These are phyloP conservation scores for Tieghemostelium lacteum DNA, from an alignment of 78 protist genomes.

Conservation along the genomic window DNA sequence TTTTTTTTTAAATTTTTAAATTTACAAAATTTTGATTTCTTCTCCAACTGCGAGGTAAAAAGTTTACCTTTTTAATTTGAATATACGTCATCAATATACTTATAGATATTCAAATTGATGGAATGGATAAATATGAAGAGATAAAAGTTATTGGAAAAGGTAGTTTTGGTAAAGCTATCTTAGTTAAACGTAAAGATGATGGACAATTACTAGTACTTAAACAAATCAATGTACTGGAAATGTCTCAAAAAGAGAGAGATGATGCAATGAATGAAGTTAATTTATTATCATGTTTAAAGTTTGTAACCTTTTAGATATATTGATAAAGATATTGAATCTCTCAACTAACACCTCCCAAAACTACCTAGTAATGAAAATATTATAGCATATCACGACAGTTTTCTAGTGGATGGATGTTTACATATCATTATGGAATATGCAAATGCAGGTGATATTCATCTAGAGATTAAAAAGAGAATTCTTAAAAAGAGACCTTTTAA, in stretches of 20 bases:
- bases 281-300: slow-evolving; percentile 75
- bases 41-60: too few species aligned
- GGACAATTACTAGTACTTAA: slow-evolving; percentile 82
- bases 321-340: too few species aligned
- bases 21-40: too few species aligned
- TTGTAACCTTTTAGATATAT: slow-evolving; percentile 29
- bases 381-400: slow-evolving; percentile 86
- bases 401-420: slow-evolving; percentile 78
- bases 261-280: slow-evolving; percentile 86
- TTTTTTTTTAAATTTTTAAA: too few species aligned
- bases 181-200: slow-evolving; percentile 48
- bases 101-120: too few species aligned
- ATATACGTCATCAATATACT: too few species aligned
- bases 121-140: slow-evolving; percentile 70
- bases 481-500: slow-evolving; percentile 28
- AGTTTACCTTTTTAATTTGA: too few species aligned
- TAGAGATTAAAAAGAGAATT: slow-evolving; percentile 41
- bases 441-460: slow-evolving; percentile 81
- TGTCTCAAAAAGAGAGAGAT: slow-evolving; percentile 45
- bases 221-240: slow-evolving; percentile 85
- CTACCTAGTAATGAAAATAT: slow-evolving; percentile 77
- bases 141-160: slow-evolving; percentile 90
- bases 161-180: slow-evolving; percentile 88
- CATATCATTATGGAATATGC: slow-evolving; percentile 95
- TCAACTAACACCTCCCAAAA: neutral